Evolutionary conservation across 371 early-diverging fungal species (phyloP).

Genomic region (Batkoa obscura): DNA sequence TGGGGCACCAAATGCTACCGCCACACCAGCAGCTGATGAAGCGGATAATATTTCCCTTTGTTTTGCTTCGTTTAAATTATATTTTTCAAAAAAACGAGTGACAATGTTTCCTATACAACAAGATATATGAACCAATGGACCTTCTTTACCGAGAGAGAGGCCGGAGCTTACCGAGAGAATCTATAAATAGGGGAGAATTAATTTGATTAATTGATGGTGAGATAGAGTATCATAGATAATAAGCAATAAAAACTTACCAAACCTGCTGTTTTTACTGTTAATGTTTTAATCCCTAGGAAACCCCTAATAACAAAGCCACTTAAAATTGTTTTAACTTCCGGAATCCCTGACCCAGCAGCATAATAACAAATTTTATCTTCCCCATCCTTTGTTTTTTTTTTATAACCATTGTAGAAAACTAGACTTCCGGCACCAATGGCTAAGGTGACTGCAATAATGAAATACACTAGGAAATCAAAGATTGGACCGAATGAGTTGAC

Average conservation of each 20-base stretch:
- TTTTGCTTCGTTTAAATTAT: conserved; percentile 66
- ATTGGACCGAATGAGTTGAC: background rate
- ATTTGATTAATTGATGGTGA: background rate
- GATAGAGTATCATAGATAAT: background rate
- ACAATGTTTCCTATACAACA: conserved; percentile 77
- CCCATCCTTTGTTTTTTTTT: background rate
- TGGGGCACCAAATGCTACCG: conserved; percentile 84
- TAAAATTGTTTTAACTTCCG: conserved; percentile 88
- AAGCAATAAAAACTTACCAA: conserved; percentile 19
- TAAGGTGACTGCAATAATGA: conserved; percentile 10
- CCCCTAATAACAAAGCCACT: conserved; percentile 82
- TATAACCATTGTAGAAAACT: background rate
- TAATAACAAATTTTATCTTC: conserved; percentile 13
- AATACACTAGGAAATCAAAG: conserved; percentile 1
- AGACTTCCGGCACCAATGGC: conserved; percentile 9
- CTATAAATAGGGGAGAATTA: conserved; percentile 7
- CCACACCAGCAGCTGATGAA: conserved; percentile 74
- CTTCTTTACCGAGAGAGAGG: conserved; percentile 79
- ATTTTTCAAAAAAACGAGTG: conserved; percentile 57
- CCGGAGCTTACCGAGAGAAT: conserved; percentile 65
- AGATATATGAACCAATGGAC: conserved; percentile 86
- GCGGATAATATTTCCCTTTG: conserved; percentile 72
- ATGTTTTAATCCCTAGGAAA: conserved; percentile 69
- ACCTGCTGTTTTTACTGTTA: conserved; percentile 66
- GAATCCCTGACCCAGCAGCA: conserved; percentile 85